A percentile compares a stretch with the other conserved stretches of the same genome.
Evolutionary conservation across 1,284 basidiomycete species (phyloP).

Genomic region (Farysia itapuensis): DNA sequence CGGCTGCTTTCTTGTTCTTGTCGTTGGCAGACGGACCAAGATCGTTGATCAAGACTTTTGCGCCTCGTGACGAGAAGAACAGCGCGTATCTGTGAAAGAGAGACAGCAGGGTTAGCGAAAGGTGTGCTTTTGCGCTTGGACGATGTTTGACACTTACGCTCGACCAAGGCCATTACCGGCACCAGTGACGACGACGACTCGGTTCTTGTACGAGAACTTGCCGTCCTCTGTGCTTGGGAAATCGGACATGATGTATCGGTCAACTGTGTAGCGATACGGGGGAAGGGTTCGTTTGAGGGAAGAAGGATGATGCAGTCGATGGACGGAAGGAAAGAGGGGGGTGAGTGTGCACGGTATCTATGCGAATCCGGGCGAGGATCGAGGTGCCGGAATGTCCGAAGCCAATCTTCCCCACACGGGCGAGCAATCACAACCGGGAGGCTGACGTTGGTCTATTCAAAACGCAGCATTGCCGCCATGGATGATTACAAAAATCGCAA

Average conservation of each 20-base stretch:
- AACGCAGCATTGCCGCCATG: too few species aligned
- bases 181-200: constrained; percentile 91
- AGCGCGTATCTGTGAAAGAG: constrained; percentile 86
- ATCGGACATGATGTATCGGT: constrained; percentile 44
- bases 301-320: too few species aligned
- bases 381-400: too few species aligned
- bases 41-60: constrained; percentile 71
- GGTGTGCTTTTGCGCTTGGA: too few species aligned
- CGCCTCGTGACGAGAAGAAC: constrained; percentile 82
- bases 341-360: too few species aligned
- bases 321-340: too few species aligned
- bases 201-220: constrained; percentile 73
- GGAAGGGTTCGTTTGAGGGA: too few species aligned
- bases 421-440: too few species aligned
- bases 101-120: neutral
- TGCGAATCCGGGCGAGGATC: too few species aligned
- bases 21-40: constrained; percentile 73
- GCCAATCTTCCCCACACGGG: too few species aligned
- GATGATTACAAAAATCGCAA: too few species aligned
- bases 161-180: constrained; percentile 92
- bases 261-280: neutral
- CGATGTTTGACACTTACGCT: constrained; percentile 69
- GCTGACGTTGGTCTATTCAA: too few species aligned
- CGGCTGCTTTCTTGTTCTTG: constrained; percentile 82
- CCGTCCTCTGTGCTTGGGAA: constrained; percentile 55